Base-by-base conservation (phyloP, 139 green algal genomes). In the Coccomyxa sp. region DNA sequence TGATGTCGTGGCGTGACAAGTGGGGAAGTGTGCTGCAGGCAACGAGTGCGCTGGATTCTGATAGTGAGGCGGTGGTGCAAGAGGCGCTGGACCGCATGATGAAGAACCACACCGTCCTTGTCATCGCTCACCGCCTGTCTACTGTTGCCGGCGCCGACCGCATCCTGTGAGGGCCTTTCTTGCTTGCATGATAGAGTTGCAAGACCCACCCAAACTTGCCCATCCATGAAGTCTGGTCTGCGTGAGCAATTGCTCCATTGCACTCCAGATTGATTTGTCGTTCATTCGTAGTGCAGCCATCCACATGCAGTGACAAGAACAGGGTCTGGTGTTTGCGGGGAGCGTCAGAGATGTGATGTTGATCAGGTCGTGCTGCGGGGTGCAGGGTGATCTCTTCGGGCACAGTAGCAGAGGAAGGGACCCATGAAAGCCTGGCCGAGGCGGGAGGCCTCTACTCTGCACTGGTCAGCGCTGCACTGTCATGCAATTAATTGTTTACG, bases 11-110 rank as follows among this genome's bases (percentile, higher is more conserved):
- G 38, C 10, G 17, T 25, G 10, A 67, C 18, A 28, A 81, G 10
- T 67, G 11, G 13, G 11, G 13, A 28, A 28, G 15, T n/a, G 77
- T 25, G 45, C 21, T 63, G 81, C 83, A 94, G 86, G 95, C 95
- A 15, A 98, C 96, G 0, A 93, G 85, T 25, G 92, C 94, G 30
- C 88, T 97, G 67, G 94, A 97, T 81, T 87, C 91, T 31, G 88
- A 93, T 63, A 94, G 88, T 66, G 94, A 97, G 86, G 86, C 87
- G 21, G 83, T 96, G 27, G 94, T 98, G 75, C 94, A 98, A 88
- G 93, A 97, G 82, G 96, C 96, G 1, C 87, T 99, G 79, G 93
- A 98, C 81, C 85, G 92, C 0, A 85, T 98, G 0, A 96, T 98
- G 94, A 75, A 82, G 10, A 90, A 89, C 31, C 90, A 94, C 75